Evolutionary conservation across 305 asterid genomes (phyloP), one percentile per base, ranked within the genome.

Genomic region (Caryopteris hybrid): DNA sequence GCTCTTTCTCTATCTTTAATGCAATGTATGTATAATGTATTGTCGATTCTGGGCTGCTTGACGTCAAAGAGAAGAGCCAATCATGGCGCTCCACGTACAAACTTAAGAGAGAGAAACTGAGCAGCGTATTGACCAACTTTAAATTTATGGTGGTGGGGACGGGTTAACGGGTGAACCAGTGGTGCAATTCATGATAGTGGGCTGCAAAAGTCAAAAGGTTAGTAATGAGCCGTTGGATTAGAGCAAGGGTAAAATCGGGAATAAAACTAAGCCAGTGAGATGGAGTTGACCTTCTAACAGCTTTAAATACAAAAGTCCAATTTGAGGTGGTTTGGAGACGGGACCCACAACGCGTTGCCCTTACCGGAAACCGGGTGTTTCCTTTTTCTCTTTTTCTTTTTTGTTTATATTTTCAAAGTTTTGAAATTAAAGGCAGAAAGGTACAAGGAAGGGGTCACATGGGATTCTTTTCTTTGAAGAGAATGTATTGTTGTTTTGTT

Each of bases 181-280:
- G 74, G 71, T 41, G 65, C 77, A 59, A 81, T 75, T 66, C 80
- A 81, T 74, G 70, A 68, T 18, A 36, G 60, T 23, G 8, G 61
- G 73, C 21, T 6, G 16, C 74, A 68, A 78, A 84, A 81, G 96
- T 86, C 96, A 90, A 88, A 85, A 81, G 85, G 78, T 34, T 27
- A 48, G 82, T 81, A 79, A 88, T 85, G 94, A 86, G 89, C 92
- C 95, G 97, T 90, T 88, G 76, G 92, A 86, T 83, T 67, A 68
- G 82, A 57, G 72, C 45, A 61, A 77, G 83, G 78, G 81, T 36
- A 67, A 66, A 71, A 14, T 68, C 14, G 70, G 77, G 29, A 70
- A 18, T 55, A 62, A 20, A 68, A 73, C 70, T 61, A 76, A 78
- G 87, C 88, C 92, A 82, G 91, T 71, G 69, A 76, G 88, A 86